Base-by-base conservation (phyloP, 106 monocot genomes). In the Platanthera guangdongensis region DNA sequence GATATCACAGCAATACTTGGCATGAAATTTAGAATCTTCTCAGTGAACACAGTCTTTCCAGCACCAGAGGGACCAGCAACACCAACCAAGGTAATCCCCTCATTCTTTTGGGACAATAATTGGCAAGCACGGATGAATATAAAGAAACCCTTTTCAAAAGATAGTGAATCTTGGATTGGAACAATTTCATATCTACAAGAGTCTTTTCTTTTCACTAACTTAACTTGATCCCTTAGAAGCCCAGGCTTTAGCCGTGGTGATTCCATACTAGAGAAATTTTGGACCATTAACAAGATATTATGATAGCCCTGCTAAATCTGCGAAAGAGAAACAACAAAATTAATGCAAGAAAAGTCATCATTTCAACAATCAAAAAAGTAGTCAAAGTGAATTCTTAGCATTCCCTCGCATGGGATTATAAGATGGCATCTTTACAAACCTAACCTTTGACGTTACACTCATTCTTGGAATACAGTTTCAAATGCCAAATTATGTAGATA, bases 31-130 rank as follows among this genome's bases (percentile, higher is more conserved):
- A 97, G 80, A 53, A 97, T 85, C 62, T 97, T 97, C 79, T 97
- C 97, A 39, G 97, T 97, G 76, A 97, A 97, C 50, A 94, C 89
- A 47, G 97, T 88, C 75, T 97, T 97, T 49, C 97, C 97, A 77
- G 97, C 94, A 52, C 97, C 97, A 62, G 97, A 97, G 22, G 97
- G 97, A 14, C 97, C 97, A 57, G 97, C 97, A 75, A 97, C 81
- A 0, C 97, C 97, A 71, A 97, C 94, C 22, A 97, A 80, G 83
- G 87, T 86, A 30, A 91, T 89, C 14, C 97, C 93, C 8, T 97
- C 88, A 65, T 94, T 94, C 69, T 90, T 86, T 75, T 97, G 97
- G 59, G 83, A 87, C 80, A 97, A 78, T 51, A 97, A 60, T 57
- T 97, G 97, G 82, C 97, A 97, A 54, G 97, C 97, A 73, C 94